Percentiles rank a stretch among this genome's conserved stretches.
Evolutionary conservation across 768 basidiomycete species (phyloP).

Genomic region (Leccinum incarnatum): DNA sequence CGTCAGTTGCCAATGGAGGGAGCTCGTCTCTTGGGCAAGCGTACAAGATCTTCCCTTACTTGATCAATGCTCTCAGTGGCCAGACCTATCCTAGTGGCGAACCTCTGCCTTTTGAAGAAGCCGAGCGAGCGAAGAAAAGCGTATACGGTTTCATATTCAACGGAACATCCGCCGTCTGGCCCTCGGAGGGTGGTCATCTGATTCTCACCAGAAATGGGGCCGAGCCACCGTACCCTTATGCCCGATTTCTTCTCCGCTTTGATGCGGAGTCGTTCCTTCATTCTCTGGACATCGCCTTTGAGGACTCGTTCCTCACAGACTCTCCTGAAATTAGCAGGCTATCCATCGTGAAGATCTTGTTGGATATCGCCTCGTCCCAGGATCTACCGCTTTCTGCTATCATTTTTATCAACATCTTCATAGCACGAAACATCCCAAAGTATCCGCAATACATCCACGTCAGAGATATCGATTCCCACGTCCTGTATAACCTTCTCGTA

Average conservation of each 20-base stretch:
- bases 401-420: conserved; percentile 92
- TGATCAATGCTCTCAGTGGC: conserved; percentile 78
- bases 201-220: conserved; percentile 69
- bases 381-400: conserved; percentile 57
- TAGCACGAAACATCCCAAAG: conserved; percentile 95
- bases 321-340: conserved; percentile 67
- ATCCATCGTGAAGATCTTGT: conserved; percentile 76
- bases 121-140: conserved; percentile 62
- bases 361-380: conserved; percentile 65
- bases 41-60: conserved; percentile 89
- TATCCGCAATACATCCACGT: conserved; percentile 77
- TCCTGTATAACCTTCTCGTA: conserved; percentile 73
- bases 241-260: conserved; percentile 77
- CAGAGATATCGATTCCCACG: conserved; percentile 51
- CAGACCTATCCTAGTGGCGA: conserved; percentile 85
- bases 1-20: conserved; percentile 5
- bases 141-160: conserved; percentile 85
- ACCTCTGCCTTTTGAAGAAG: conserved; percentile 62
- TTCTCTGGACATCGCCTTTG: conserved; percentile 90
- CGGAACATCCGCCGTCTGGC: conserved; percentile 78
- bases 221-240: conserved; percentile 89
- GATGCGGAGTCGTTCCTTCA: conserved; percentile 95
- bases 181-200: conserved; percentile 69
- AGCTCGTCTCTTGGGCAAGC: conserved; percentile 56
- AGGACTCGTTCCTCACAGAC: conserved; percentile 86